Conservation (phyloP, 345 rosid species). For the Cardiospermum halicacabum region DNA sequence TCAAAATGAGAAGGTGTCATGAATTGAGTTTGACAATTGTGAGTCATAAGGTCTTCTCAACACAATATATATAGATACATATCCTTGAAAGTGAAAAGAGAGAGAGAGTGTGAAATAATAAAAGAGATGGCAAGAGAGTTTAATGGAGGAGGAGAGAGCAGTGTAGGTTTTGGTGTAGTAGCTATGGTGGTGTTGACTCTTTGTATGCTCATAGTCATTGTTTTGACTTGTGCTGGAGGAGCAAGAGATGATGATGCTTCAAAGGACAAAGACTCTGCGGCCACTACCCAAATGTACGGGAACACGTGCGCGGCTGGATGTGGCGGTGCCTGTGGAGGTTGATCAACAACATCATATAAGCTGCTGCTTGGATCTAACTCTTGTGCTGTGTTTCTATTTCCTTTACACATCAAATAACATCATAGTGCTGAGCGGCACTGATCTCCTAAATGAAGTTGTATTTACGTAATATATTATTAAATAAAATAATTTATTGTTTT, state of each 20-base stretch:
- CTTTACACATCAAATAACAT: not conserved
- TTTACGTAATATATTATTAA: too few relatives aligned
- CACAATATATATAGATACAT: too few relatives aligned
- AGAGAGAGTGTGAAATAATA: too few relatives aligned
- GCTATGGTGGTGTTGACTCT: constrained; percentile 34
- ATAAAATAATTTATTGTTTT: too few relatives aligned
- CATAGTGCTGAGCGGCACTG: too few relatives aligned
- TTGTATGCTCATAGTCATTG: constrained; percentile 23
- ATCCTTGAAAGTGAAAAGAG: too few relatives aligned
- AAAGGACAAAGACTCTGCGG: constrained; percentile 29
- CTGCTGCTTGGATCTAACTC: constrained; percentile 44
- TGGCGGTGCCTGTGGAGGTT: constrained; percentile 48
- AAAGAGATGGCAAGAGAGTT: constrained; percentile 2
- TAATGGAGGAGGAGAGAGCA: constrained; percentile 5
- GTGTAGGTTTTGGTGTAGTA: constrained; percentile 18
- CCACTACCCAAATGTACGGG: constrained; percentile 25
- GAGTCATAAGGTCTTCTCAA: too few relatives aligned
- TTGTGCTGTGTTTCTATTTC: not conserved
- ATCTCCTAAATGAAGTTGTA: too few relatives aligned
- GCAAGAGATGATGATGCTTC: too few relatives aligned
- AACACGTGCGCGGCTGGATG: constrained; percentile 38
- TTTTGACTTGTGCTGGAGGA: constrained; percentile 50
- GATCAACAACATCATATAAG: too few relatives aligned
- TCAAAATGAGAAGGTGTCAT: too few relatives aligned
- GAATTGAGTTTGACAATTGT: too few relatives aligned